A percentile compares a stretch with the other conserved stretches of the same genome.
Conservation (phyloP, 2,329 filamentous ascomycete genomes). For the Botrytis squamosa region DNA sequence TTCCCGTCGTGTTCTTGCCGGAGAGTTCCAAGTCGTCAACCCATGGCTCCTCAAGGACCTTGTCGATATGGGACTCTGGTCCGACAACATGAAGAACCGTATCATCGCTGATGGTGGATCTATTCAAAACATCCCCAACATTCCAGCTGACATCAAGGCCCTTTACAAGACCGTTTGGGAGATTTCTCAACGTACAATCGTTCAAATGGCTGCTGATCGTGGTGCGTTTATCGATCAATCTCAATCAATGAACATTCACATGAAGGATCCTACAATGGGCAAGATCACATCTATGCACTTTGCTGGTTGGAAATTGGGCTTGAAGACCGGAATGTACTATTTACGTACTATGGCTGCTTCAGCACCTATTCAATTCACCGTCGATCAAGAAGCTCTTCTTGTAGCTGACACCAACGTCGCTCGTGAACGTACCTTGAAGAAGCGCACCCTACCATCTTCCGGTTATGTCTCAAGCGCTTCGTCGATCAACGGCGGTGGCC, state of each 20-base stretch:
- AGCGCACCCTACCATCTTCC: conserved; percentile 60
- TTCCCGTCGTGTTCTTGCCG: conserved; percentile 93
- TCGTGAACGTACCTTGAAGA: conserved; percentile 62
- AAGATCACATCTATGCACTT: conserved; percentile 99
- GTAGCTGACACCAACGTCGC: conserved; percentile 78
- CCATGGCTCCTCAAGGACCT: conserved; percentile 98
- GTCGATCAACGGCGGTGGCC: conserved; percentile 53
- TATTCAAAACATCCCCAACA: conserved; percentile 95
- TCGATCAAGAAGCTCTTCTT: conserved; percentile 93
- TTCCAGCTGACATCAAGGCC: conserved; percentile 90
- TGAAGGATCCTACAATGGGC: conserved; percentile 99
- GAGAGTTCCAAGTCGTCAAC: conserved; percentile 99
- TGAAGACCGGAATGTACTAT: conserved; percentile 99
- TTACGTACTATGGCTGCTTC: conserved; percentile 96
- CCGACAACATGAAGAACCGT: conserved; percentile 99
- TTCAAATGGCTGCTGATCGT: conserved; percentile 97
- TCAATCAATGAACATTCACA: conserved; percentile 98
- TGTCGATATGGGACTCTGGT: conserved; percentile 97
- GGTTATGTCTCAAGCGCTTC: conserved; percentile 46
- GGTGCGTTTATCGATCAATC: conserved; percentile 99
- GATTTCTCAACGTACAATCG: conserved; percentile 90
- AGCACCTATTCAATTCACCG: conserved; percentile 97
- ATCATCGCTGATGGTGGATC: conserved; percentile 97
- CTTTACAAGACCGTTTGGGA: conserved; percentile 99
- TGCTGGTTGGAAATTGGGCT: conserved; percentile 95